phyloP scores from a whole-genome alignment of 108 stramenopile species.

The Hondaea fermentalgiana region DNA sequence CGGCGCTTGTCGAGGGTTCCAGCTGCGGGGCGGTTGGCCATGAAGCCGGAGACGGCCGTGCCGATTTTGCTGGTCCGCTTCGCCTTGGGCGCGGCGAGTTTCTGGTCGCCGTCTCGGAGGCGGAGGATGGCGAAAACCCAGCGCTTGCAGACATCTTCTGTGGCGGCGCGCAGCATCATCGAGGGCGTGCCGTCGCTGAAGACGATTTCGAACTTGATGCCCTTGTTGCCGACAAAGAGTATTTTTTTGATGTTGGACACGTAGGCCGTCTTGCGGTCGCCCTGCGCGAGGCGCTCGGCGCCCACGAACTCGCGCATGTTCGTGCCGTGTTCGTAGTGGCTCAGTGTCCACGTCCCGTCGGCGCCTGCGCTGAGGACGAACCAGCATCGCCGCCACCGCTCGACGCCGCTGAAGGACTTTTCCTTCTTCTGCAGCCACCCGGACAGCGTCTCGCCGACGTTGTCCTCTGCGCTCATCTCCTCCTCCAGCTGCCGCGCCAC shows the following conservation, averaged over 20 bases:
- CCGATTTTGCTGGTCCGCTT: background rate
- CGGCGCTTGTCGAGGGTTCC: constrained; percentile 9
- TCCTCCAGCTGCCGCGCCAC: background rate
- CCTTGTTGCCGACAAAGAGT: background rate
- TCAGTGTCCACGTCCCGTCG: background rate
- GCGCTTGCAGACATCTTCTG: background rate
- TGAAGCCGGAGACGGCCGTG: background rate
- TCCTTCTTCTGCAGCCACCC: constrained; percentile 11
- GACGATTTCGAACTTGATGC: constrained; percentile 1
- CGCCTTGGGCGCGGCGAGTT: background rate
- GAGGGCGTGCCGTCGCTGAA: background rate
- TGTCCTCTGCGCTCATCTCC: background rate
- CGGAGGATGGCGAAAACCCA: background rate
- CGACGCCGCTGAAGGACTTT: background rate
- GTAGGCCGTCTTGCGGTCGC: background rate
- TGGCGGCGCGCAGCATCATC: background rate
- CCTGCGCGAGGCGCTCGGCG: background rate
- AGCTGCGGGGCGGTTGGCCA: background rate
- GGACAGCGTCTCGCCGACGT: background rate
- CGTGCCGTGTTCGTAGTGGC: constrained; percentile 12
- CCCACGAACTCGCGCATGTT: constrained; percentile 16
- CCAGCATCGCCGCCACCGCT: background rate
- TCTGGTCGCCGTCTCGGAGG: background rate
- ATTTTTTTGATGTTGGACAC: background rate
- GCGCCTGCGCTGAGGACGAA: background rate